Evolutionary conservation across 306 rosid species (phyloP), one percentile per base, ranked within the genome.

Genomic region (Pachyrhizus erosus): DNA sequence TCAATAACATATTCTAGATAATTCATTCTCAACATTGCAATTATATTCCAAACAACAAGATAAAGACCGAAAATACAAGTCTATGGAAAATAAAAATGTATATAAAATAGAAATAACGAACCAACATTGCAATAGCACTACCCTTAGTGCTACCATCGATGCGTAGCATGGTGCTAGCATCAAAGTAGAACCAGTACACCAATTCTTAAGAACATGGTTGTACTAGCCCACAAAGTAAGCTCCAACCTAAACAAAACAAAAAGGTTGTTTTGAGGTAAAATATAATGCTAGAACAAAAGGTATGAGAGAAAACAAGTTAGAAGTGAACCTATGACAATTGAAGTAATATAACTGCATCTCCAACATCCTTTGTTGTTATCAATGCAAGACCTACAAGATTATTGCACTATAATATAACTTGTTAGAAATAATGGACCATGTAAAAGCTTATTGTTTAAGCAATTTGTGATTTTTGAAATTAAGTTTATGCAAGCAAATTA

Each of bases 181-280:
- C 98, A 15, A 97, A 91, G 85, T 92, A 92, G 87, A 94, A 94
- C 83, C 89, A 97, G 73, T 89, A 86, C 70, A 92, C 97, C 69
- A 77, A 83, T 75, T 87, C 86, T 89, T 90, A 69, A 94, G 95
- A 45, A 92, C 93, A 73, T 92, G 94, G 80, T 92, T 92, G 76
- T 92, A 94, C 90, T 94, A 97, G 78, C 92, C 89, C 77, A 92
- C 98, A 74, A 94, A 94, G 91, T 92, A 92, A 43, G 96, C 87
- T 60, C 98, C 98, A 45, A 94, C 93, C 98, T 92, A 83, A 80
- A 67, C 0, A 13, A 39, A 45, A 57, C n/a, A 58, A 17, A 15
- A 70, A 23, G 5, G 5, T 42, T 23, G 5, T 70, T 70, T 70
- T 70, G 0, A 70, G 21, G 75, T 13, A 2, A 43, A 43, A 5